Evolutionary conservation across 2,329 filamentous ascomycete genomes (phyloP).

Genomic region (Neocucurbitaria cava): DNA sequence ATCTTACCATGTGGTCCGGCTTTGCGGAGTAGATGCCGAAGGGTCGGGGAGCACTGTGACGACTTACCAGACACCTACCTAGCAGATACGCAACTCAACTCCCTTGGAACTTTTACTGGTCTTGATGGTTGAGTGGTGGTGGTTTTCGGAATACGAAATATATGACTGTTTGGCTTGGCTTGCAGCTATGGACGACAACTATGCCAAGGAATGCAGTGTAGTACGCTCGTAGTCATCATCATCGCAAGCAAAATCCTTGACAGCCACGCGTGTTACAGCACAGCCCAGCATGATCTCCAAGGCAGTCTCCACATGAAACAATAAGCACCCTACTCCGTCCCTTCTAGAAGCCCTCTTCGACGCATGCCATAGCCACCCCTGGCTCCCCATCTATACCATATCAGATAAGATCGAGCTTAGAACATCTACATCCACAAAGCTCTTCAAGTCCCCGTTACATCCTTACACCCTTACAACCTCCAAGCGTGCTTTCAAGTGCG

Average conservation of each 20-base stretch:
- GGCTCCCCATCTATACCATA: no score
- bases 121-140: no score
- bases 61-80: no score
- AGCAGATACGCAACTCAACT: no score
- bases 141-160: slow-evolving; percentile 1
- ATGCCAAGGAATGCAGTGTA: not conserved
- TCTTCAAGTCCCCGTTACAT: no score
- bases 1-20: slow-evolving; percentile 12
- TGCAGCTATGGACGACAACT: slow-evolving; percentile 3
- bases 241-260: no score
- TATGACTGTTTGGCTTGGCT: slow-evolving; percentile 2
- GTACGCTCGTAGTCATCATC: no score
- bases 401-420: no score
- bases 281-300: not conserved
- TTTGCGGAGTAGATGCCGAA: slow-evolving; percentile 19
- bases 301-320: not conserved
- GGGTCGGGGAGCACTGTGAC: slow-evolving; percentile 9
- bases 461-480: no score
- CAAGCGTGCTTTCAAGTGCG: not conserved
- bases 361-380: not conserved
- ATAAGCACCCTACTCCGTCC: slow-evolving; percentile 5
- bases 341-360: not conserved
- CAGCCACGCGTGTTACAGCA: not conserved
- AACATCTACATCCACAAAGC: no score
- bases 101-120: no score